These are phyloP conservation scores for Dothidotthia symphoricarpi DNA, from an alignment of 2,329 filamentous ascomycete species.

Conservation along the genomic window DNA sequence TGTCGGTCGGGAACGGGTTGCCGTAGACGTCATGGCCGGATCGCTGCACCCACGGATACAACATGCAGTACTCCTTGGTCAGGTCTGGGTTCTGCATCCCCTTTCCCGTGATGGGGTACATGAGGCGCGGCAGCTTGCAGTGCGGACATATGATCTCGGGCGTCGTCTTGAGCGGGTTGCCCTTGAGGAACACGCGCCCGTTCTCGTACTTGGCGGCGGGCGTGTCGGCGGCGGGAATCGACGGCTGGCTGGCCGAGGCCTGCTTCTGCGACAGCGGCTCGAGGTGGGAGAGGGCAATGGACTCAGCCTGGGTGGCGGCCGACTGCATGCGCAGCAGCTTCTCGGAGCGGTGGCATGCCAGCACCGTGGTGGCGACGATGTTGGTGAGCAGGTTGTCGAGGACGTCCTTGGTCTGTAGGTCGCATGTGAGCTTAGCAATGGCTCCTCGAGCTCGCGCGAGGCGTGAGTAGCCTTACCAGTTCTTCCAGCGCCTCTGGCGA, in stretches of 20 bases:
- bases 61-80: slow-evolving; percentile 69
- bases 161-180: slow-evolving; percentile 69
- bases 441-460: slow-evolving; percentile 12
- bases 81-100: slow-evolving; percentile 64
- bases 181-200: slow-evolving; percentile 66
- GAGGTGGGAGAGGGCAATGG: slow-evolving; percentile 38
- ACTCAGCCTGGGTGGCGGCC: slow-evolving; percentile 53
- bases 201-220: slow-evolving; percentile 69
- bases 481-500: slow-evolving; percentile 30
- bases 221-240: slow-evolving; percentile 56
- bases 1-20: slow-evolving; percentile 73
- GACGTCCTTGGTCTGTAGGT: slow-evolving; percentile 46
- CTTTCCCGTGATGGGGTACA: slow-evolving; percentile 70
- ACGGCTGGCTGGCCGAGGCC: slow-evolving; percentile 48
- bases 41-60: slow-evolving; percentile 73
- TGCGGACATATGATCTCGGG: slow-evolving; percentile 70
- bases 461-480: slow-evolving; percentile 26
- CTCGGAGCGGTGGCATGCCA: slow-evolving; percentile 74
- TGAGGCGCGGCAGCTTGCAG: slow-evolving; percentile 71
- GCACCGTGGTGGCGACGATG: slow-evolving; percentile 70
- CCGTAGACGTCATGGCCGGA: slow-evolving; percentile 78
- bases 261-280: slow-evolving; percentile 37
- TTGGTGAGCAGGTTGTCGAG: slow-evolving; percentile 75
- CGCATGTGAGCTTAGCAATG: slow-evolving; percentile 24
- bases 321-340: slow-evolving; percentile 68